phyloP scores from a whole-genome alignment of 2,329 filamentous ascomycete species.

The Colletotrichum salicis region DNA sequence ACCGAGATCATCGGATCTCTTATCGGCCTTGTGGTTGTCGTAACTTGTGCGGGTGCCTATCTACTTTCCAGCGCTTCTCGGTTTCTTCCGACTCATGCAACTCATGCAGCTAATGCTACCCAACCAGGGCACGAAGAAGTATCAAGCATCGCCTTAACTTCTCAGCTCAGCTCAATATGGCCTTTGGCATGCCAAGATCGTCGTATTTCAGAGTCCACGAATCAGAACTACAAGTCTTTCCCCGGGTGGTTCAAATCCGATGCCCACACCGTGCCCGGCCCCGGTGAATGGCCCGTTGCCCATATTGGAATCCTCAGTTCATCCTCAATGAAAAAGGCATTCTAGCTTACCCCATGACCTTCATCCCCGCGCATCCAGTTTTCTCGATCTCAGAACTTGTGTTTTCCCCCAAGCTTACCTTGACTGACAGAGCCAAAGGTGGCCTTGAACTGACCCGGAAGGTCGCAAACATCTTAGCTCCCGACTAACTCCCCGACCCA shows the following conservation, averaged over 20 bases:
- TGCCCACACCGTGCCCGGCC: not conserved
- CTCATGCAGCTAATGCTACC: not conserved
- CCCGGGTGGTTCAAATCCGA: not conserved
- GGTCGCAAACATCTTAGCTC: not conserved
- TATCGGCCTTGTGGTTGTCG: not conserved
- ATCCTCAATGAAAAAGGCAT: conserved; percentile 24
- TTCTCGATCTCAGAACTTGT: not conserved
- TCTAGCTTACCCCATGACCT: not conserved
- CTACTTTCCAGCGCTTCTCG: not conserved
- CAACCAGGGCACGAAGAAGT: not conserved
- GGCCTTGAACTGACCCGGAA: conserved; percentile 15
- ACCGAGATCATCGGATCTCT: not conserved
- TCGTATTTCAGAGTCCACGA: not conserved
- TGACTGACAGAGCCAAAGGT: not conserved
- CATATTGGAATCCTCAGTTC: not conserved
- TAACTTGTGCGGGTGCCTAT: not conserved
- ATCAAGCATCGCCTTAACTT: not conserved
- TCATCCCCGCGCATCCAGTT: not conserved
- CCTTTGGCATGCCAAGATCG: conserved; percentile 2
- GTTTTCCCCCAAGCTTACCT: not conserved
- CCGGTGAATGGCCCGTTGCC: not conserved
- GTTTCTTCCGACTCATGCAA: not conserved
- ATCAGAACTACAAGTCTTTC: not conserved
- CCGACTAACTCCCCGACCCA: not conserved
- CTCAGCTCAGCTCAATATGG: not conserved